Evolutionary conservation across 371 early-diverging fungal species (phyloP), one percentile per base, ranked within the genome.

Genomic region (Mortierella sp.): DNA sequence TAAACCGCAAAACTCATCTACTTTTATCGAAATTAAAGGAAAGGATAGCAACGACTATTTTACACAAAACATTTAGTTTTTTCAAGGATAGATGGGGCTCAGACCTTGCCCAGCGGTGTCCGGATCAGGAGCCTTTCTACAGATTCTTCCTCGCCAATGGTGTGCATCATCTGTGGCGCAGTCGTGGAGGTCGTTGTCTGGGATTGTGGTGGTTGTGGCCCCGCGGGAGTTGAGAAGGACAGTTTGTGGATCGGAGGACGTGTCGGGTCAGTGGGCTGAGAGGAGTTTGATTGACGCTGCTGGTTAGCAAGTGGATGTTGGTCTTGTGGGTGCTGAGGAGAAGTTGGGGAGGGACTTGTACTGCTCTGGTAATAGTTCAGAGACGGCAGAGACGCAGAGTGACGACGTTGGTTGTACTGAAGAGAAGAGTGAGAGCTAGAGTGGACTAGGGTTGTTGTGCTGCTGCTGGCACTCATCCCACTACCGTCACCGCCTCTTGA

Each of bases 371-470:
- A 67, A 13, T 68, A 64, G 16, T 70, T 64, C 16, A 73, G 26
- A 13, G 52, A 43, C 14, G 79, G 75, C 34, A 74, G 31, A 1
- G 75, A 79, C 9, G 68, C 52, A 13, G 75, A 66, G 24, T 79
- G 75, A 0, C 71, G 74, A 47, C 71, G 70, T 11, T 53, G 43
- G 24, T 40, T 16, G 11, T 52, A 34, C 5, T 53, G 71, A 10
- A 70, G 61, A 2, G 71, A 70, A 0, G 67, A 68, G 13, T 58
- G 71, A 6, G 70, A 71, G 29, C 26, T 64, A 7, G 64, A 74
- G 14, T 45, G 61, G 4, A 68, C 68, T 19, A 53, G 47, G 8
- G 63, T 64, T 1, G 19, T 68, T 10, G 22, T n/a, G 19, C 75
- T 68, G 24, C 37, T 74, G 22, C 55, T 74, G 24, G 43, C 52